Evolutionary conservation across 2,329 filamentous ascomycete genomes (phyloP).

Genomic region (Tricladium varicosporioides): DNA sequence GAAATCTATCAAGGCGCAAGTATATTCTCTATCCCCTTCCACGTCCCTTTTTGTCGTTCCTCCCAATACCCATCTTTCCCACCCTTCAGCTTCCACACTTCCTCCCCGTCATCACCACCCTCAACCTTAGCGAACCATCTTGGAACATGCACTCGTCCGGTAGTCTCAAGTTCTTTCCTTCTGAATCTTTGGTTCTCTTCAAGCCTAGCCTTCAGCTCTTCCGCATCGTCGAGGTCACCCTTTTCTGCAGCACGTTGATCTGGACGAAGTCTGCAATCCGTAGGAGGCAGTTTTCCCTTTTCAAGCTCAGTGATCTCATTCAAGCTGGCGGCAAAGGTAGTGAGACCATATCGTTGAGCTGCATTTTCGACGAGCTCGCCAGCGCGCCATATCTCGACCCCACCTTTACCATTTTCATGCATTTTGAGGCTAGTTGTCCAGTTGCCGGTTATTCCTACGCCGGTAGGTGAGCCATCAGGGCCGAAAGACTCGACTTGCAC

Average conservation of each 20-base stretch:
- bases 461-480: conserved; percentile 60
- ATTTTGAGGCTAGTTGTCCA: conserved; percentile 78
- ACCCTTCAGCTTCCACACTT: conserved; percentile 72
- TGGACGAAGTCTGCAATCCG: conserved; percentile 79
- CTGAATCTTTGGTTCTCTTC: conserved; percentile 83
- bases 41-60: conserved; percentile 66
- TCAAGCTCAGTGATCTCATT: conserved; percentile 88
- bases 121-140: conserved; percentile 79
- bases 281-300: conserved; percentile 69
- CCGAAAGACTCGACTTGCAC: conserved; percentile 74
- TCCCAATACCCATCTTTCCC: conserved; percentile 96
- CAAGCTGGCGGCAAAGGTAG: conserved; percentile 77
- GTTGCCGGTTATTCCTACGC: conserved; percentile 71
- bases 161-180: conserved; percentile 71
- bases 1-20: conserved; percentile 36
- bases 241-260: conserved; percentile 85
- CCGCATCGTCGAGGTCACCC: conserved; percentile 78
- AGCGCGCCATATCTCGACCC: conserved; percentile 73
- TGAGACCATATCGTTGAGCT: conserved; percentile 80
- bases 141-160: conserved; percentile 69
- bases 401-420: conserved; percentile 60
- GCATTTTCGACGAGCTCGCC: conserved; percentile 78
- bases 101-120: conserved; percentile 56
- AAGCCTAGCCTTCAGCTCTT: conserved; percentile 76
- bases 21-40: conserved; percentile 56